phyloP scores from a whole-genome alignment of 139 green algal species.

The Nannochloris sp. region DNA sequence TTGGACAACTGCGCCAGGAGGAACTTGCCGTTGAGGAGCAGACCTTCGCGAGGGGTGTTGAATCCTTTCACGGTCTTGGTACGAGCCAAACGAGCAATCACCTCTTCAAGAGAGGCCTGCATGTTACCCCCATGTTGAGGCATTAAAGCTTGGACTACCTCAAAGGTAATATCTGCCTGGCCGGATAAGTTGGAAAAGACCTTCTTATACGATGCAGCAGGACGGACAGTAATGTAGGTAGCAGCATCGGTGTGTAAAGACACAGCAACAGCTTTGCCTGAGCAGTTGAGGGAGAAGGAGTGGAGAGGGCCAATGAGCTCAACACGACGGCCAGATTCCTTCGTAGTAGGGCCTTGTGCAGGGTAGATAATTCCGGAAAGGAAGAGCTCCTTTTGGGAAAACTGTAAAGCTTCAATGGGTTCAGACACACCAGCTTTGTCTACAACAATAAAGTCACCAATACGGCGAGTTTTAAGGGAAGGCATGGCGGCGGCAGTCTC shows the following conservation, averaged over 20 bases:
- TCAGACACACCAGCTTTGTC: conserved; percentile 8
- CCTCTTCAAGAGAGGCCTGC: conserved; percentile 45
- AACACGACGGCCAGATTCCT: conserved; percentile 10
- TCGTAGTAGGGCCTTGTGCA: conserved; percentile 10
- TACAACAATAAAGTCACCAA: conserved; percentile 21
- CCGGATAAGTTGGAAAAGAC: conserved; percentile 34
- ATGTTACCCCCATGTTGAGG: conserved; percentile 31
- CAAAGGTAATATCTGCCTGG: conserved; percentile 38
- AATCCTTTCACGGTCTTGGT: conserved; percentile 58
- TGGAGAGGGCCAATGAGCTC: conserved; percentile 16
- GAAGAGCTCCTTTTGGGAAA: conserved; percentile 5
- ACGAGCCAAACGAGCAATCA: conserved; percentile 57
- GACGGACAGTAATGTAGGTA: conserved; percentile 2
- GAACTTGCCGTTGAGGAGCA: conserved; percentile 72
- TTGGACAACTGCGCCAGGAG: conserved; percentile 50
- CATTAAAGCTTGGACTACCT: conserved; percentile 34
- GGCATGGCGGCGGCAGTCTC: not conserved
- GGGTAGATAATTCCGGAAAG: conserved; percentile 29
- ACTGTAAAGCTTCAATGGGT: conserved; percentile 17
- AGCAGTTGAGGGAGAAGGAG: conserved; percentile 15
- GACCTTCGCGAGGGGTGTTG: conserved; percentile 38
- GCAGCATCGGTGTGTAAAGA: conserved; percentile 7
- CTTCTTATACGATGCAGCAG: conserved; percentile 41
- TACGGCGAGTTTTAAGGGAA: not conserved
- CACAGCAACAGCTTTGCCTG: conserved; percentile 8